Conservation (phyloP, 1,284 basidiomycete species). For the Ceratobasidium theobromae region DNA sequence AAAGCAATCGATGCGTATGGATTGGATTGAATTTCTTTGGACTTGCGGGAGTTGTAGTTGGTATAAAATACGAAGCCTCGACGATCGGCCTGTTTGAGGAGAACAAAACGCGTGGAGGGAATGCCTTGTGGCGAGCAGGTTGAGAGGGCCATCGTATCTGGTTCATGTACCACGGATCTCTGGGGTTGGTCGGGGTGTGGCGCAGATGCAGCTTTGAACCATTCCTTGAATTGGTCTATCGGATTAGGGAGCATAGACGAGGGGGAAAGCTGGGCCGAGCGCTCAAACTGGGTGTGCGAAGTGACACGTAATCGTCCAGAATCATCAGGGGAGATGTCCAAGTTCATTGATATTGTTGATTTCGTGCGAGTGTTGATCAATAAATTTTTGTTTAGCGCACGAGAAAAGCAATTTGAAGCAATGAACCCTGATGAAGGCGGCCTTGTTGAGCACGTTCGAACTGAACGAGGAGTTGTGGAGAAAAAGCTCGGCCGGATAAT, state of each 20-base stretch:
- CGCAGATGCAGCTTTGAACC: constrained; percentile 69
- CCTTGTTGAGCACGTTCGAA: no score
- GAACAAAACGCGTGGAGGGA: constrained; percentile 86
- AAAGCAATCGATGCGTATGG: constrained; percentile 81
- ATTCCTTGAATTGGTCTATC: constrained; percentile 77
- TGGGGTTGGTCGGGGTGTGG: constrained; percentile 38
- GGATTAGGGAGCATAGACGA: constrained; percentile 63
- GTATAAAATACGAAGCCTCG: constrained; percentile 94
- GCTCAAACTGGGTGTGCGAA: constrained; percentile 74
- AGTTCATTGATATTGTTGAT: neutral
- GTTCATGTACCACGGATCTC: constrained; percentile 61
- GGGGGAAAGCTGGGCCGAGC: constrained; percentile 62
- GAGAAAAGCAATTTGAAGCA: no score
- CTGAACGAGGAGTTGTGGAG: no score
- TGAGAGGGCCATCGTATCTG: constrained; percentile 84
- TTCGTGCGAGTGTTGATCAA: neutral
- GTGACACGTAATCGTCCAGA: constrained; percentile 50
- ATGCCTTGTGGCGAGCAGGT: constrained; percentile 72
- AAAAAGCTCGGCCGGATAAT: no score
- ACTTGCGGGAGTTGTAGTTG: constrained; percentile 94
- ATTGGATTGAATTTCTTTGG: constrained; percentile 73
- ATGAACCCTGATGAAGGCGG: no score
- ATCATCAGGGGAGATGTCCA: constrained; percentile 23
- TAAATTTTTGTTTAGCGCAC: no score
- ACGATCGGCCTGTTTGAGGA: constrained; percentile 86